Percentiles rank a stretch among this genome's conserved stretches.
Evolutionary conservation across 2,329 filamentous ascomycete genomes (phyloP).

Genomic region (Fusarium fracticaudum): DNA sequence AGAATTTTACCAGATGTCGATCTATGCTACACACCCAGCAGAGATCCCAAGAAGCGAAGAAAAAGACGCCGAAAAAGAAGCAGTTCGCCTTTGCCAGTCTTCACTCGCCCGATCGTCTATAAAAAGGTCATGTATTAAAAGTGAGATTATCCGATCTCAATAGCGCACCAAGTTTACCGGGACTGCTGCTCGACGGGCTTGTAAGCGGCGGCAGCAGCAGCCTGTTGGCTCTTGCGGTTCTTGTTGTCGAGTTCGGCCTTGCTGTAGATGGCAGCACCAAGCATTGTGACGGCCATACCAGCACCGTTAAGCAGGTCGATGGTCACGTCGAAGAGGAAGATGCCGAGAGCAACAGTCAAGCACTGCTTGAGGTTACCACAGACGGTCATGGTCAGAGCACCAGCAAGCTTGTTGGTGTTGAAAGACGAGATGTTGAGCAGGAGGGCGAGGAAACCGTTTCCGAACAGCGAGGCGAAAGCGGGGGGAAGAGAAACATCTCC

Average conservation of each 20-base stretch:
- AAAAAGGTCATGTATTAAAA: constrained; percentile 42
- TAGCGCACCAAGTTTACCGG: constrained; percentile 23
- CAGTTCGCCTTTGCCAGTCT: constrained; percentile 21
- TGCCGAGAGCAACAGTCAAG: constrained; percentile 63
- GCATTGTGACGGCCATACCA: constrained; percentile 64
- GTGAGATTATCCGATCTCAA: constrained; percentile 23
- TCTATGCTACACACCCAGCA: constrained; percentile 5
- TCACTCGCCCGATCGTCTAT: constrained; percentile 37
- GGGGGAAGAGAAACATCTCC: constrained; percentile 49
- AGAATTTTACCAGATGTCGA: constrained; percentile 19
- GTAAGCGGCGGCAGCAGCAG: constrained; percentile 46
- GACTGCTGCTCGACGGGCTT: constrained; percentile 50
- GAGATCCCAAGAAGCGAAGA: constrained; percentile 19
- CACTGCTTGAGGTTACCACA: constrained; percentile 69
- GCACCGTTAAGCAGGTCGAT: constrained; percentile 64
- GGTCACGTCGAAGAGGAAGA: constrained; percentile 61
- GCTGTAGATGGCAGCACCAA: constrained; percentile 66
- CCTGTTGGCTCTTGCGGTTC: constrained; percentile 42
- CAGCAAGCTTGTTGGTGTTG: constrained; percentile 66
- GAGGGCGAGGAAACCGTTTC: constrained; percentile 65
- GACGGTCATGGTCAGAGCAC: constrained; percentile 68
- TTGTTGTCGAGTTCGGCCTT: constrained; percentile 64
- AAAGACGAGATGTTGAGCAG: constrained; percentile 66
- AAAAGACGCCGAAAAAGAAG: constrained; percentile 32
- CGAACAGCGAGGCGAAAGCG: constrained; percentile 54